Base-by-base conservation (phyloP, 768 basidiomycete species). In the Xerocomus brunneocitrinus region DNA sequence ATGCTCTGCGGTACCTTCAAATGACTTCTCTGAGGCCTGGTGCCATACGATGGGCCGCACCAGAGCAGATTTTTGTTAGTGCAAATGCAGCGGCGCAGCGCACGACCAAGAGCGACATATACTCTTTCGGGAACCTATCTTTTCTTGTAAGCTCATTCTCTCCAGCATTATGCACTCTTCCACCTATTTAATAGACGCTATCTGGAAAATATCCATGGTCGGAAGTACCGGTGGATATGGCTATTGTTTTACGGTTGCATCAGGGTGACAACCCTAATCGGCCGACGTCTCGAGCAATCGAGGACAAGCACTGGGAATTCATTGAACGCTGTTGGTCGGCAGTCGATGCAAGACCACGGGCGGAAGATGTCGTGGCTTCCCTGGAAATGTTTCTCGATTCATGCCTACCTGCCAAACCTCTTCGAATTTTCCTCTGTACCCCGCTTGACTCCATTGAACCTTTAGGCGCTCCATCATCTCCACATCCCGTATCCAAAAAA, bases 31-130 rank as follows among this genome's bases (percentile, higher is more conserved):
- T 8, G 74, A 75, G n/a, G 19, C 52, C 48, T 9, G 56, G 56
- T 6, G 72, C 75, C 24, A 67, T 76, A 32, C 69, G 77, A 1
- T 78, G 76, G 74, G 71, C 76, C 8, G 77, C 77, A 48, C 63
- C 74, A 0, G 58, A 70, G n/a, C 61, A 9, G 1, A 9, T 45
- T 31, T 30, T 16, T 35, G 22, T 77, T 3, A 28, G 59, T 30
- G 16, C 16, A 30, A 38, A 30, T 39, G 53, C 62, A 12, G 62
- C 67, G 38, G 13, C 6, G 16, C 40, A 28, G 13, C 47, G 12
- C 7, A 55, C 54, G 16, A 46, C 53, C 3, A 50, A 48, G 55
- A 58, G 54, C 25, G 57, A 58, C 19, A 55, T 58, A 6, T 58
- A 58, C 34, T 55, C 54, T 19, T 55, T 55, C 19, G 57, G 57